phyloP scores from a whole-genome alignment of 169 alveolate genomes.

The Neospora caninum region DNA sequence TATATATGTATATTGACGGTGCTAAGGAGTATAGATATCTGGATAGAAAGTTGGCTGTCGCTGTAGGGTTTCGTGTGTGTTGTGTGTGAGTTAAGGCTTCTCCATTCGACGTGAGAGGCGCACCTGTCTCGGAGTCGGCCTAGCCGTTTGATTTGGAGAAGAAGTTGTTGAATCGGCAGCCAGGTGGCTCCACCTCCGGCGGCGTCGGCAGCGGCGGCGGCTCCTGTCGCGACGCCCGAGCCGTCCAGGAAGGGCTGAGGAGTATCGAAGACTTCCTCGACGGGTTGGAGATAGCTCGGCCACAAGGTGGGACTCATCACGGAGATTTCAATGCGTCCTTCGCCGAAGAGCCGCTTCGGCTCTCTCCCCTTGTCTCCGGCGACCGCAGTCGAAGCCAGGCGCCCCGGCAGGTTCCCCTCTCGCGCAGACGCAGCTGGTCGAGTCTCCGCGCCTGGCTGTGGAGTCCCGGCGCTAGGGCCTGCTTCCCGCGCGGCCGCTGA shows the following conservation, averaged over 20 bases:
- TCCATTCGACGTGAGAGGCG: not conserved
- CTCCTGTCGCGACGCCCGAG: slow-evolving; percentile 28
- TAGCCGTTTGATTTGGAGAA: slow-evolving; percentile 27
- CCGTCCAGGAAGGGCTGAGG: slow-evolving; percentile 41
- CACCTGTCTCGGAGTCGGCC: slow-evolving; percentile 23
- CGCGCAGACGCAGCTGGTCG: not conserved
- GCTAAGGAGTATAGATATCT: no score
- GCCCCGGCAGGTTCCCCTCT: not conserved
- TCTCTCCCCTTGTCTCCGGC: not conserved
- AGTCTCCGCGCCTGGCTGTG: no score
- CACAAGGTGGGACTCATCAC: not conserved
- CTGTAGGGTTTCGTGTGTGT: no score
- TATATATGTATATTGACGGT: not conserved
- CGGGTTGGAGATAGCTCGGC: slow-evolving; percentile 13
- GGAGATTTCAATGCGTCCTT: not conserved
- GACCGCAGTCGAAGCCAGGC: not conserved
- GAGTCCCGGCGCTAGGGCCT: not conserved
- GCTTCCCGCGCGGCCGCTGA: not conserved
- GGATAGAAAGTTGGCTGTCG: no score
- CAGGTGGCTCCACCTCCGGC: slow-evolving; percentile 10
- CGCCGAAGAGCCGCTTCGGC: not conserved
- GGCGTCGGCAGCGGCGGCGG: slow-evolving; percentile 26
- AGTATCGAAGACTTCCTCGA: slow-evolving; percentile 13
- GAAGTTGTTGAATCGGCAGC: slow-evolving; percentile 3
- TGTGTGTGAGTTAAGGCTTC: no score